These are phyloP conservation scores for Cutaneotrichosporon cyanovorans DNA, from an alignment of 1,284 basidiomycete species.

Conservation along the genomic window DNA sequence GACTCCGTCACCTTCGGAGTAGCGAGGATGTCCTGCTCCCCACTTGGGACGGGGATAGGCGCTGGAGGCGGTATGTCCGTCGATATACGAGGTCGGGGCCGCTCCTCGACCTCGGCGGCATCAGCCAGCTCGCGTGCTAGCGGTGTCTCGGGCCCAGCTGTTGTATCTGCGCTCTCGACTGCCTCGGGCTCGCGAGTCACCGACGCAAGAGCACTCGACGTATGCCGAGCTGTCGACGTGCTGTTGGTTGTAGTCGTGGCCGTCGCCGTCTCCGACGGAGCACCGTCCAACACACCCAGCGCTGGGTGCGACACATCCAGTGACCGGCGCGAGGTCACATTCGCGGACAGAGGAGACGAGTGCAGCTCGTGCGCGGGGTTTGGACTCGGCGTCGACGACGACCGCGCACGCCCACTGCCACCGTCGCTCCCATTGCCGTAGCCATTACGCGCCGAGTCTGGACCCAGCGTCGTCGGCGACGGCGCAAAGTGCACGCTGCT, in stretches of 20 bases:
- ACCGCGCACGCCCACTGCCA: slow-evolving; percentile 4
- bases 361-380: slow-evolving; percentile 1
- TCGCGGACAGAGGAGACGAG: slow-evolving; percentile 6
- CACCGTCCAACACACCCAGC: background rate
- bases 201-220: too few species aligned
- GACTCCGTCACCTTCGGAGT: too few species aligned
- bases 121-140: slow-evolving; percentile 1
- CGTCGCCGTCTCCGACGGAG: background rate
- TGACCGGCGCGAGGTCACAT: slow-evolving; percentile 3
- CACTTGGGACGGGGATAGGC: too few species aligned
- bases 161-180: background rate
- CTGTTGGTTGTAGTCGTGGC: background rate
- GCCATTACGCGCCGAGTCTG: background rate
- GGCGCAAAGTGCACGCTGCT: slow-evolving; percentile 19
- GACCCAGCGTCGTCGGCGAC: slow-evolving; percentile 9
- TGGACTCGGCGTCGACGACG: slow-evolving; percentile 8
- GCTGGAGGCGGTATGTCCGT: too few species aligned
- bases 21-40: too few species aligned
- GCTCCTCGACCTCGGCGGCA: background rate
- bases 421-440: background rate
- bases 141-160: background rate
- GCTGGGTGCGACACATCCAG: slow-evolving; percentile 5
- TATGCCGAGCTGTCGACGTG: too few species aligned
- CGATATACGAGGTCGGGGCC: too few species aligned
- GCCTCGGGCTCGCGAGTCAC: too few species aligned